Evolutionary conservation across 352 stramenopile species (phyloP), one percentile per base, ranked within the genome.

Genomic region (Pythium periplocum): DNA sequence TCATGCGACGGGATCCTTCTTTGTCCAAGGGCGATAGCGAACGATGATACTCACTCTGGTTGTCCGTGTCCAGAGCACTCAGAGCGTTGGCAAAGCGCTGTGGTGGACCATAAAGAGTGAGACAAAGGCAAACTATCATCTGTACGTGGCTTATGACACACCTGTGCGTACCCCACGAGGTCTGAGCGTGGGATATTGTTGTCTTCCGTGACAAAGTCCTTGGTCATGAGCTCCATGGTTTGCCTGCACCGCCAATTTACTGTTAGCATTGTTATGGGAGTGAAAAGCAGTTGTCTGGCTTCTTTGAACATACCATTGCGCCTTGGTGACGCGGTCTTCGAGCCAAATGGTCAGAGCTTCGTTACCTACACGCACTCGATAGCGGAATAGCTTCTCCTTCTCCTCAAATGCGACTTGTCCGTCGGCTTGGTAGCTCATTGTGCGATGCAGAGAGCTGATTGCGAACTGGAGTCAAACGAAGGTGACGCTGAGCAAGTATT

Each of bases 261-360:
- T 37, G 8, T n/a, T 2, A 35, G 5, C 4, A 48, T 48, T 4
- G 5, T 38, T 26, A 12, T 41, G 2, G 48, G 12, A 4, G 6
- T 9, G 2, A 44, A 1, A 0, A 56, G 1, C 34, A 49, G 40
- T 8, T 26, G 12, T 26, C 49, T 11, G 11, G 49, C 40, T 11
- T 44, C 6, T 7, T n/a, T 12, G 34, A 53, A 6, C 30, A 9
- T 38, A 53, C 53, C 53, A 53, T 44, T 53, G 45, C 11, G 42
- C 48, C 45, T 59, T 59, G 2, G 44, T 42, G 37, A 53, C 48
- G 30, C 37, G 4, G 36, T 59, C 53, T 48, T 53, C 53, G 2
- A 59, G 44, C 45, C 53, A 59, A 11, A 59, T 43, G 8, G 7
- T n/a, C n/a, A 59, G 45, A 6, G 40, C 46, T 36, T 59, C 38